phyloP scores from a whole-genome alignment of 805 yeast genomes.

The Wickerhamiella hasegawae region DNA sequence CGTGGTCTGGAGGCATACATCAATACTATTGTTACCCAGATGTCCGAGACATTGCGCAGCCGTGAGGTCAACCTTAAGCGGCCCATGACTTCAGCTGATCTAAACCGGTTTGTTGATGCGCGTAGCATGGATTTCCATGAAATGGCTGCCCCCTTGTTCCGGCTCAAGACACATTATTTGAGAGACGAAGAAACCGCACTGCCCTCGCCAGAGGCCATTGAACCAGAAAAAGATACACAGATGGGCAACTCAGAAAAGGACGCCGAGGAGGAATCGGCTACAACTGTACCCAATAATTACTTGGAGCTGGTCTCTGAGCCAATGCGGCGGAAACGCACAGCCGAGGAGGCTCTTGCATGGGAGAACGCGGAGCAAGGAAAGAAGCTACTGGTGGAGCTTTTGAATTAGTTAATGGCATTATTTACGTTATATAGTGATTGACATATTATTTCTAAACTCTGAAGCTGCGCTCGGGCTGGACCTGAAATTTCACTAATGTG shows the following conservation, averaged over 20 bases:
- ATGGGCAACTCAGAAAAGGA: too few relatives aligned
- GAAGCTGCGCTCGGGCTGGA: too few relatives aligned
- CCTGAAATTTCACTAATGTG: too few relatives aligned
- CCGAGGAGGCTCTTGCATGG: conserved; percentile 2
- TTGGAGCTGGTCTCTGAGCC: neutral
- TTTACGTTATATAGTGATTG: too few relatives aligned
- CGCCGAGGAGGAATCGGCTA: too few relatives aligned
- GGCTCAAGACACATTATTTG: conserved; percentile 21
- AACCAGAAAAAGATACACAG: neutral
- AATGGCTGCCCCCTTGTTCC: conserved; percentile 20
- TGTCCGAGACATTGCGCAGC: conserved; percentile 34
- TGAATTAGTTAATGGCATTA: too few relatives aligned
- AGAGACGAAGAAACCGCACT: conserved; percentile 20
- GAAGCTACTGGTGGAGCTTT: conserved; percentile 2
- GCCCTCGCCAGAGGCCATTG: neutral
- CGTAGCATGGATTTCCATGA: conserved; percentile 24
- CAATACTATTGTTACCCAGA: conserved; percentile 54
- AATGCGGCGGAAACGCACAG: conserved; percentile 2
- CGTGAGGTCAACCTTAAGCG: conserved; percentile 17
- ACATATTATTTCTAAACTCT: too few relatives aligned
- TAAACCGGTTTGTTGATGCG: conserved; percentile 19
- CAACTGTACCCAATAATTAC: neutral
- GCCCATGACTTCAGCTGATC: conserved; percentile 21
- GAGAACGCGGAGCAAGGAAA: conserved; percentile 5
- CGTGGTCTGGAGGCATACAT: conserved; percentile 75